Conservation (phyloP, 1,139 yeast species). For the Blastobotrys petasosporus region DNA sequence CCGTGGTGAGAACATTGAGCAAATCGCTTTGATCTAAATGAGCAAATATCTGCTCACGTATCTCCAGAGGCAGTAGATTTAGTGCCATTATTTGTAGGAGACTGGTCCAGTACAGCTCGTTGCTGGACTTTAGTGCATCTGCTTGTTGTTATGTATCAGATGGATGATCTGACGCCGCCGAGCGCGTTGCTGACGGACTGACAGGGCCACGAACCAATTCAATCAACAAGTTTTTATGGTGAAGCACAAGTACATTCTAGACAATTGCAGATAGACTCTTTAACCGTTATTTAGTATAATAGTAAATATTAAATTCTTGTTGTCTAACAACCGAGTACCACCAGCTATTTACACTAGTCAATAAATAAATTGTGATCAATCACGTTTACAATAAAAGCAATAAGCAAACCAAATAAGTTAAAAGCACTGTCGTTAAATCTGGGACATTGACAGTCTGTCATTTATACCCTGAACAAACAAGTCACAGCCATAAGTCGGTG, state of each 20-base stretch:
- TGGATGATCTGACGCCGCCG: too few species aligned
- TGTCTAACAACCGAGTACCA: not conserved
- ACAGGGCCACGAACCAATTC: too few species aligned
- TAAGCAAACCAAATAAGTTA: constrained; percentile 2
- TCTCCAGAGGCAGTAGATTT: constrained; percentile 8
- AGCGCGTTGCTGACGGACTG: too few species aligned
- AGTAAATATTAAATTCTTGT: too few species aligned
- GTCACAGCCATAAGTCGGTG: constrained; percentile 15
- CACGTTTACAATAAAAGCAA: not conserved
- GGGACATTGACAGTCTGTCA: constrained; percentile 12
- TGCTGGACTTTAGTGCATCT: too few species aligned
- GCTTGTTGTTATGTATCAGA: too few species aligned
- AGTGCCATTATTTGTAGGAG: not conserved
- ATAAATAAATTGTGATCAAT: not conserved
- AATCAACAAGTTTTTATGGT: too few species aligned
- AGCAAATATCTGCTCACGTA: constrained; percentile 3
- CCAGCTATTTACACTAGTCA: not conserved
- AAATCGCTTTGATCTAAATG: constrained; percentile 7
- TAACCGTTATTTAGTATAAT: too few species aligned
- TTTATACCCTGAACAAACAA: constrained; percentile 13
- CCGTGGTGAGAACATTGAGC: not conserved
- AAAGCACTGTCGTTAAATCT: not conserved
- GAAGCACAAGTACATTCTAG: too few species aligned
- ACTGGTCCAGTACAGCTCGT: too few species aligned
- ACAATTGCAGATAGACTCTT: too few species aligned